Conservation (phyloP, 2,329 filamentous ascomycete species). For the Pyricularia pennisetigena region DNA sequence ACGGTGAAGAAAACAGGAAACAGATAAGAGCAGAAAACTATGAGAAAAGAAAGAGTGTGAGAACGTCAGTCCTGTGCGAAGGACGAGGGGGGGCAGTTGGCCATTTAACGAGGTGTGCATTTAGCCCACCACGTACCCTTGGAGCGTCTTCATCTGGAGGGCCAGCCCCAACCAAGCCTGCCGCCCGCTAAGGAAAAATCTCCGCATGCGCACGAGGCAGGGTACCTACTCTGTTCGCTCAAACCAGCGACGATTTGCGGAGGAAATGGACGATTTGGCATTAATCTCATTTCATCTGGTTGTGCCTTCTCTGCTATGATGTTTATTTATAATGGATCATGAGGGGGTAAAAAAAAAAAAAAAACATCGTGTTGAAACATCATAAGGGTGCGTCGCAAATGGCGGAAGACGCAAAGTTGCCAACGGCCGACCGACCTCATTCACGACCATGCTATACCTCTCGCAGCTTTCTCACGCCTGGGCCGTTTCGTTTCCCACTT, state of each 20-base stretch:
- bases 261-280: neutral
- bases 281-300: neutral
- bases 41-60: neutral
- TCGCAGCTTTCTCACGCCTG: neutral
- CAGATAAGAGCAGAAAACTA: neutral
- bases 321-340: neutral
- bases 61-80: neutral
- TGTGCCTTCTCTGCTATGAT: neutral
- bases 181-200: neutral
- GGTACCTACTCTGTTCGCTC: neutral
- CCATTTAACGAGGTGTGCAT: constrained; percentile 1
- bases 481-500: neutral
- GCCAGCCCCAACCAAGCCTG: neutral
- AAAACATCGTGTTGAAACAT: neutral
- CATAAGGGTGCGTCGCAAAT: neutral
- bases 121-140: constrained; percentile 1
- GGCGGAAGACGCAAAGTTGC: neutral
- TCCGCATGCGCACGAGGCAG: neutral
- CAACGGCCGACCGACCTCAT: neutral
- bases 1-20: neutral
- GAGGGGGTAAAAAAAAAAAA: too few relatives aligned
- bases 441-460: neutral
- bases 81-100: neutral
- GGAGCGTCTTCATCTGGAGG: neutral
- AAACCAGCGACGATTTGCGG: neutral